Evolutionary conservation across 73 alveolate species (phyloP).

Genomic region (Strombidium stylifer): DNA sequence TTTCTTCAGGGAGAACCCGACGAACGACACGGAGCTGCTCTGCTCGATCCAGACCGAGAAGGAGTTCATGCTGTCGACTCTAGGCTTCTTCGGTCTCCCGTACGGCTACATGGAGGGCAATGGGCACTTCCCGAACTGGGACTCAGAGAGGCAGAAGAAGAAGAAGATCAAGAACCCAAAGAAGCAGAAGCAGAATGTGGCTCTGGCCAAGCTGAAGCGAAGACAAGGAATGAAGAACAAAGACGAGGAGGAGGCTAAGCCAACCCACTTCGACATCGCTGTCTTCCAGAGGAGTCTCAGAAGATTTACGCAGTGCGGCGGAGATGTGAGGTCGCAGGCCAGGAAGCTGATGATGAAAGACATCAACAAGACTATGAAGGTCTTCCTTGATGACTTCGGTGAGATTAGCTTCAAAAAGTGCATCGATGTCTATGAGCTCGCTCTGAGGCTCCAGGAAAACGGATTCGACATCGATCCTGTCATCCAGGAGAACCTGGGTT

Average conservation of each 20-base stretch:
- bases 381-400: constrained; percentile 93
- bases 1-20: constrained; percentile 79
- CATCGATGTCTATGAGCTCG: constrained; percentile 80
- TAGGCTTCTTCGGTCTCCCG: constrained; percentile 97
- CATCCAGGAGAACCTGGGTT: constrained; percentile 83
- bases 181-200: constrained; percentile 73
- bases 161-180: constrained; percentile 83
- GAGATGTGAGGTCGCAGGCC: constrained; percentile 85
- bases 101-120: constrained; percentile 93
- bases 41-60: constrained; percentile 81
- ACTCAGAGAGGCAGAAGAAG: constrained; percentile 80
- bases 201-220: constrained; percentile 52
- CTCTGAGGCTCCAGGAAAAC: constrained; percentile 75
- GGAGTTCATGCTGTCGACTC: constrained; percentile 84
- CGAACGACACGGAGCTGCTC: constrained; percentile 75
- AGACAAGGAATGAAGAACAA: constrained; percentile 50
- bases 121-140: constrained; percentile 99
- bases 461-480: constrained; percentile 84
- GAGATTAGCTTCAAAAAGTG: constrained; percentile 88
- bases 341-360: constrained; percentile 82
- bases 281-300: constrained; percentile 92
- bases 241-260: constrained; percentile 87
- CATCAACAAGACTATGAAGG: constrained; percentile 77
- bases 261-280: constrained; percentile 93
- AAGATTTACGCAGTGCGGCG: constrained; percentile 79